Conservation (phyloP, 768 basidiomycete genomes). For the Rhodocollybia butyracea region DNA sequence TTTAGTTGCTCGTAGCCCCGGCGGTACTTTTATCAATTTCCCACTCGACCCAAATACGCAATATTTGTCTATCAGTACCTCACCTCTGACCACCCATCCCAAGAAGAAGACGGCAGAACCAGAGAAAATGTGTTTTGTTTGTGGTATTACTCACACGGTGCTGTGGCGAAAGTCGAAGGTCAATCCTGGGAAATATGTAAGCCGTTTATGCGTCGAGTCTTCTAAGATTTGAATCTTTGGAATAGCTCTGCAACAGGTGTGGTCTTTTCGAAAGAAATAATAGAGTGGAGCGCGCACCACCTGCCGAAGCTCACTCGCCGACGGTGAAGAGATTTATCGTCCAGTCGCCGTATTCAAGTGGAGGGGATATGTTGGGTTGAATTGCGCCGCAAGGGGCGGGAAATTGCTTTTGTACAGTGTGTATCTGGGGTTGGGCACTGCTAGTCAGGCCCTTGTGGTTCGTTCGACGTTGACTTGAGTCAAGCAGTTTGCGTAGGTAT, state of each 20-base stretch:
- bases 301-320: background rate
- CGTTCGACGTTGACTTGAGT: too few relatives aligned
- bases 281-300: background rate
- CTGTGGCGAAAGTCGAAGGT: constrained; percentile 7
- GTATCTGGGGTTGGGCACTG: too few relatives aligned
- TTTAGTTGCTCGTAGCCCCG: background rate
- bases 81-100: background rate
- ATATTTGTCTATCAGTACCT: background rate
- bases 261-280: constrained; percentile 5
- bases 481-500: too few relatives aligned
- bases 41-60: background rate
- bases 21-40: background rate
- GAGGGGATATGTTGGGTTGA: background rate
- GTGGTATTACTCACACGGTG: constrained; percentile 1
- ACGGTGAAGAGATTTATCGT: constrained; percentile 2
- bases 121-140: background rate
- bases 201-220: background rate
- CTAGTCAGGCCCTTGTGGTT: too few relatives aligned
- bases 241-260: constrained; percentile 6
- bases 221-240: background rate
- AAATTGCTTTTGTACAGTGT: too few relatives aligned
- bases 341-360: constrained; percentile 5
- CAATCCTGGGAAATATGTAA: constrained; percentile 7
- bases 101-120: background rate
- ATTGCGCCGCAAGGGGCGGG: too few relatives aligned